Base-by-base conservation (phyloP, 139 green algal species). In the Trebouxia sp. region DNA sequence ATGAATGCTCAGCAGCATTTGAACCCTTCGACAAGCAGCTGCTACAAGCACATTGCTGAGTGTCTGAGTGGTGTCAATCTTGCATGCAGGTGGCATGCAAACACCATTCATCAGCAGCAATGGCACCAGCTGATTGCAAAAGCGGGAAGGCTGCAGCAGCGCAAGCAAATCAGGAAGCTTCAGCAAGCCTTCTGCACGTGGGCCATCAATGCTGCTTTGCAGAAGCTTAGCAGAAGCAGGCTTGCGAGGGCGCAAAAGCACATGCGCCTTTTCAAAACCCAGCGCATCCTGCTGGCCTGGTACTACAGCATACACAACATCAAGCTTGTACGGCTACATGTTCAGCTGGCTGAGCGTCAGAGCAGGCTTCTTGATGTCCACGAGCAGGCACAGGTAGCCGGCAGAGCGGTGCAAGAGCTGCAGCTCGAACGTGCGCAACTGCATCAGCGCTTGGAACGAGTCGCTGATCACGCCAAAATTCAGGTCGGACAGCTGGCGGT, bases 401-500 rank as follows among this genome's bases (percentile, higher is more conserved):
- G 20, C 28, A 72, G 37, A 45, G 62, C 62, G 10, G 62, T 72
- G 35, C 32, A 45, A 30, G 62, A 72, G 37, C 11, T 72, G 62
- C 62, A 72, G 32, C 62, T 72, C 5, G 62, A 72, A 15, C 32
- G 62, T 28, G 62, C 62, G 15, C 32, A 43, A 35, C 62, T 72
- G 62, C 62, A 72, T 42, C 62, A 72, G 12, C 32, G 62, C 11
- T 15, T 72, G 9, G 62, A 72, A 43, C 62, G 62, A 22, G 62
- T 72, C 0, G 62, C 62, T 8, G 62, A 72, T 5, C 62, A 72
- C 43, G 62, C 62, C 14, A 72, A 72, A 22, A 22, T 72, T 5
- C 62, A 72, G 28, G 62, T 72, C 8, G 62, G 62, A 11, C 62
- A 72, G 32, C 32, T 72, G 62, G 62, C 62, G 32, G 62, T 72